Base-by-base conservation (phyloP, 1,284 basidiomycete genomes). In the Irpex sp. region DNA sequence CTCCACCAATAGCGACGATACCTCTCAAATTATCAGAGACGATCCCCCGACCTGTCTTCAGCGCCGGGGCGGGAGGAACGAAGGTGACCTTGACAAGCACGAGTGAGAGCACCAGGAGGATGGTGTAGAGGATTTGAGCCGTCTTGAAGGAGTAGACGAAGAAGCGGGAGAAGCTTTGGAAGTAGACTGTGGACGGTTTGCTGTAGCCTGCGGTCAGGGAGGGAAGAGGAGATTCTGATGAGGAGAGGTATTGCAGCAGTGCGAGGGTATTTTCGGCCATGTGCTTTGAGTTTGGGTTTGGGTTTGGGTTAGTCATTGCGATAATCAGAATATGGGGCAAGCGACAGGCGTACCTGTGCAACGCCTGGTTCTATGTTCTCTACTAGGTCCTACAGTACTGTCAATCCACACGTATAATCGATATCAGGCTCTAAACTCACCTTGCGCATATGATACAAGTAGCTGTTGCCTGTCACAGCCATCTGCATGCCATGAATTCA, bases 231-330 rank as follows among this genome's bases (percentile, higher is more conserved):
- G 91, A 92, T 3, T 76, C 78, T 0, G 79, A 67, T 0, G 87
- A 86, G 0, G 92, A 87, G n/a, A 99, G 82, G 71, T 94, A 82
- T 47, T 83, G 82, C 37, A 98, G 77, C 35, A 98, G 84, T 0
- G 92, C 92, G 16, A 97, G 83, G 1, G 89, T 83, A 69, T 98
- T 98, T 65, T 94, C 91, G 21, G 86, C 94, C 87, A 98, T 97
- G 77, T 98, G 93, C 80, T 96, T 28, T 28, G 28, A 1, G 49
- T 23, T 18, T 28, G 4, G 18, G 19, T 10, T 28, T 23, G 23
- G 23, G 23, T 23, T 23, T 23, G 23, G 14, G 28, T 54, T 36
- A 54, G 52, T 8, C n/a, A 33, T 3, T 2, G 18, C 4, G 18
- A 51, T 28, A 5, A 51, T 19, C 0, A 9, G n/a, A 21, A 21